phyloP scores from a whole-genome alignment of 2,329 filamentous ascomycete species.

The Fusarium luffae region DNA sequence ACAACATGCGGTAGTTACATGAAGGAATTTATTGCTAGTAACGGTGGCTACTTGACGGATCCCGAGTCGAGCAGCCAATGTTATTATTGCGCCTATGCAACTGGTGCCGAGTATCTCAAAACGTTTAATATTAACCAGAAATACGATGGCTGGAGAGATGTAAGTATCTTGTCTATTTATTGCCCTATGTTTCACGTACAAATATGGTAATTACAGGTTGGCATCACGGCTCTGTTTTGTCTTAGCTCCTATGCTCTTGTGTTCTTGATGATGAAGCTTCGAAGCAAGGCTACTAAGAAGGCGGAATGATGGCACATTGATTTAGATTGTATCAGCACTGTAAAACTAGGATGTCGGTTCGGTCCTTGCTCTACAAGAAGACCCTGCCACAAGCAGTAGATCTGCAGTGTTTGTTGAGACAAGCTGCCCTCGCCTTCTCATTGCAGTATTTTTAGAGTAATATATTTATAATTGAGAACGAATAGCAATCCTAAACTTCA shows the following conservation, averaged over 20 bases:
- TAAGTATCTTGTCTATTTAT: not conserved
- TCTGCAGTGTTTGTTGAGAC: too few species aligned
- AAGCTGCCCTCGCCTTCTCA: rapidly evolving
- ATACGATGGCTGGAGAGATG: conserved; percentile 35
- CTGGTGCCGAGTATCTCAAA: not conserved
- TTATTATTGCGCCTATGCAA: not conserved
- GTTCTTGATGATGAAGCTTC: conserved; percentile 42
- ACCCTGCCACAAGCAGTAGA: too few species aligned
- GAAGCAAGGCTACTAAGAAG: conserved; percentile 35
- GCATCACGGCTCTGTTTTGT: conserved; percentile 38
- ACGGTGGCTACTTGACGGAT: not conserved
- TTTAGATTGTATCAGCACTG: too few species aligned
- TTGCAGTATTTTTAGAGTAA: too few species aligned
- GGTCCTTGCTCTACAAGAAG: too few species aligned
- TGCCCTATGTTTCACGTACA: rapidly evolving
- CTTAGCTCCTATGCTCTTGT: conserved; percentile 38
- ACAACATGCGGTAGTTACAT: not conserved
- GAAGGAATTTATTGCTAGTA: not conserved
- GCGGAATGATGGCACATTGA: not conserved
- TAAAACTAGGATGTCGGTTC: too few species aligned
- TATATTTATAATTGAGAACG: rapidly evolving
- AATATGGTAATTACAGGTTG: not conserved
- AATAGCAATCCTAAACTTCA: rapidly evolving
- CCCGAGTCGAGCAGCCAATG: not conserved
- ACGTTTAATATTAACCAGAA: not conserved